Percentiles rank a stretch among this genome's conserved stretches.
Evolutionary conservation across 495 filamentous ascomycete species (phyloP).

Genomic region (Hypoxylon lenormandii): DNA sequence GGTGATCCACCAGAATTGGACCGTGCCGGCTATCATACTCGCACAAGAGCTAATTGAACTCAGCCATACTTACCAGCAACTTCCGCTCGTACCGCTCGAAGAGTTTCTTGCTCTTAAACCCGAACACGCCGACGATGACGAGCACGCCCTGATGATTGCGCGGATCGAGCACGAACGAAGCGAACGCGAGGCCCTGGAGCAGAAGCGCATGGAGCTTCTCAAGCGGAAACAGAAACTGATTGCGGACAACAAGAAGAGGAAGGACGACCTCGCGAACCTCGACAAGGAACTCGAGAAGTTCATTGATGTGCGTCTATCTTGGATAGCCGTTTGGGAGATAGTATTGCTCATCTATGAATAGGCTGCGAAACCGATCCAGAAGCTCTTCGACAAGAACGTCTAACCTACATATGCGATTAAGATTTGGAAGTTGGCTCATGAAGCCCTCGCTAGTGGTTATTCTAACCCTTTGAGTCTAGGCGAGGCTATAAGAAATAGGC

Average conservation of each 20-base stretch:
- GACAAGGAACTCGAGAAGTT: constrained; percentile 92
- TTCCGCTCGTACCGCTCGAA: constrained; percentile 84
- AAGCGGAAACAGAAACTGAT: constrained; percentile 92
- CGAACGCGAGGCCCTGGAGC: constrained; percentile 87
- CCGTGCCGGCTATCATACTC: constrained; percentile 10
- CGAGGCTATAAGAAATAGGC: no score
- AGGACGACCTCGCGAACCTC: constrained; percentile 88
- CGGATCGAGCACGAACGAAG: constrained; percentile 90
- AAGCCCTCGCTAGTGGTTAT: not conserved
- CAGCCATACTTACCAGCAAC: constrained; percentile 86
- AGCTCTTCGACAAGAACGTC: constrained; percentile 79
- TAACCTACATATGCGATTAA: constrained; percentile 41
- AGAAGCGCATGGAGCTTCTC: constrained; percentile 83
- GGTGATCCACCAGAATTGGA: constrained; percentile 7
- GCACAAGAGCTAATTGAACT: constrained; percentile 40
- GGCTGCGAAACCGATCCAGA: constrained; percentile 87
- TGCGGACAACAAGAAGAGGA: constrained; percentile 92
- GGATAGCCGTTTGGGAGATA: not conserved
- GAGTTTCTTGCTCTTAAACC: constrained; percentile 85
- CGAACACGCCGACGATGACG: constrained; percentile 73
- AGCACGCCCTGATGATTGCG: constrained; percentile 86
- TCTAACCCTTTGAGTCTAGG: not conserved
- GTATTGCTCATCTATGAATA: constrained; percentile 50
- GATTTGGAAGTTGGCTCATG: not conserved
- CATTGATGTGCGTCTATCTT: constrained; percentile 70